These are phyloP conservation scores for Phaeolepiota aurea DNA, from an alignment of 768 basidiomycete species.

Conservation along the genomic window DNA sequence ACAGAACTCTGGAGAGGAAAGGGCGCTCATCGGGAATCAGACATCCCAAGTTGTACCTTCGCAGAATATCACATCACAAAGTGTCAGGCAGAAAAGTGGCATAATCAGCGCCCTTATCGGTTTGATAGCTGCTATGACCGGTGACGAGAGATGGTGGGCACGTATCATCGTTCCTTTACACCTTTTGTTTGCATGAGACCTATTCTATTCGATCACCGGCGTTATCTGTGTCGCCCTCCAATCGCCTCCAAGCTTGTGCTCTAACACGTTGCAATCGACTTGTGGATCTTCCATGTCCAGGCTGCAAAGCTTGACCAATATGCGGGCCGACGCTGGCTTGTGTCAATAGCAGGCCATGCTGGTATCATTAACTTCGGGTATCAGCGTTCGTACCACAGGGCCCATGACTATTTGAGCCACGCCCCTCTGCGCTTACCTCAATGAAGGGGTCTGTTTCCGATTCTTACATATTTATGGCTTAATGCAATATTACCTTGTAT, in stretches of 20 bases:
- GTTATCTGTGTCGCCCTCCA: neutral
- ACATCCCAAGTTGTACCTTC: neutral
- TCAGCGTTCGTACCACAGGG: neutral
- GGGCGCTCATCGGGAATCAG: neutral
- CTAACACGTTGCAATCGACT: neutral
- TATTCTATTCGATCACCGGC: neutral
- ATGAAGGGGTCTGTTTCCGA: neutral
- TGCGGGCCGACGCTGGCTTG: neutral
- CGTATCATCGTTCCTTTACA: neutral
- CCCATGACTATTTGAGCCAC: neutral
- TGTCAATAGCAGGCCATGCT: neutral
- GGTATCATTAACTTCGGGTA: neutral
- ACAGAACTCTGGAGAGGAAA: neutral
- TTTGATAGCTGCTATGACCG: no score
- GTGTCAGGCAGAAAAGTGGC: neutral
- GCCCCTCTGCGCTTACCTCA: neutral
- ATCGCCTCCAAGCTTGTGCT: neutral
- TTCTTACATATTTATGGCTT: neutral
- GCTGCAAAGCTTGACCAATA: neutral
- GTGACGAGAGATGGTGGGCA: neutral
- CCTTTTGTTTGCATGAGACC: neutral
- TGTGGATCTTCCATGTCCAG: constrained; percentile 1
- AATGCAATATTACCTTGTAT: neutral
- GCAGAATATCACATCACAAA: neutral
- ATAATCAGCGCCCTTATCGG: neutral